Evolutionary conservation across 2,329 filamentous ascomycete genomes (phyloP), one percentile per base, ranked within the genome.

Genomic region (Ustulina deusta): DNA sequence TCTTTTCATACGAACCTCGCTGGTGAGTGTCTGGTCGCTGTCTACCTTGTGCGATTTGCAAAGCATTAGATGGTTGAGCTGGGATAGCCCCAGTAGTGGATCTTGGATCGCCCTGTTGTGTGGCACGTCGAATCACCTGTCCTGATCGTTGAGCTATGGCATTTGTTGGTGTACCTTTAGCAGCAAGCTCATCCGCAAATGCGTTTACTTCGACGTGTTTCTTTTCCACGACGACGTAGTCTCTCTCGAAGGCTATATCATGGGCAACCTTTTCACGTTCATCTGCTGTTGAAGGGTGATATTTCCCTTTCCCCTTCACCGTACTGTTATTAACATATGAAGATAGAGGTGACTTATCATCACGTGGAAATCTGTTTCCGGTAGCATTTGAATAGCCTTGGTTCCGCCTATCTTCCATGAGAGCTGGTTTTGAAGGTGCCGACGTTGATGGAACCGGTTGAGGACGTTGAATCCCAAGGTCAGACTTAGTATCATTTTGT

Each of bases 141-240:
- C 88, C 88, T 9, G 87, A 82, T 69, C 89, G 86, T 6, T 86
- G 83, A 48, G 87, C 84, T 34, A 81, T 77, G 27, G 79, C 77
- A 75, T 74, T 80, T 65, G 84, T 79, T 71, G 85, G 78, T 67
- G 84, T 81, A 71, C 87, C 85, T 25, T 92, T 95, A 60, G 94
- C 92, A 51, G 93, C 94, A 77, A 99, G 84, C 80, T 98, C 95
- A 79, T 99, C 96, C 25, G 96, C 96, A 75, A 99, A 91, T 2
- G 96, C 96, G 78, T 99, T 98, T 58, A 99, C 95, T 79, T 98
- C 95, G 11, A 99, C 94, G 22, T 94, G 92, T 71, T 91, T 90
- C 83, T 97, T 97, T 82, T 99, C 96, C 13, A 99, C 93, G 29
- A 98, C 86, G 22, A 99, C 95, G 75, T 98, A 99, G 72, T 98